These are phyloP conservation scores for Aspergillus puulaauensis DNA, from an alignment of 2,329 filamentous ascomycete genomes.

Conservation along the genomic window DNA sequence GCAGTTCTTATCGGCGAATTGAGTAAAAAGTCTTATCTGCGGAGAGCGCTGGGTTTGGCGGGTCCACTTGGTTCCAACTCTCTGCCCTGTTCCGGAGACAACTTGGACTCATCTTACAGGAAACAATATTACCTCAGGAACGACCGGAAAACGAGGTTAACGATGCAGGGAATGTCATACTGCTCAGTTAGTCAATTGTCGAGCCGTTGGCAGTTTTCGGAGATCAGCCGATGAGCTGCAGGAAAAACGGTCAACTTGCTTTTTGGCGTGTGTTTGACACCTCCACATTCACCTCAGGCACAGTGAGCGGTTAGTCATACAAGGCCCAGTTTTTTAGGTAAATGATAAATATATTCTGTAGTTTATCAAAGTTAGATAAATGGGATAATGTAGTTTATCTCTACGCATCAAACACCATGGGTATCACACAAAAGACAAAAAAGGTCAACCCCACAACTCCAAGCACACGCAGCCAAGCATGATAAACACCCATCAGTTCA, in stretches of 20 bases:
- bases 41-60: neutral
- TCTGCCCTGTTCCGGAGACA: neutral
- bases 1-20: slow-evolving; percentile 1
- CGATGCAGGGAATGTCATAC: neutral
- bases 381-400: neutral
- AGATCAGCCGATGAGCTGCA: slow-evolving; percentile 2
- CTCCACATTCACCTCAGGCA: neutral
- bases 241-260: neutral
- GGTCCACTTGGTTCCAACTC: slow-evolving; percentile 10
- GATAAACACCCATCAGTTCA: slow-evolving; percentile 59
- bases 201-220: neutral
- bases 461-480: neutral
- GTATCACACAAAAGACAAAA: slow-evolving; percentile 3
- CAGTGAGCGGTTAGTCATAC: neutral
- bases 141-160: neutral
- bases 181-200: neutral
- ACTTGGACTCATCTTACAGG: neutral
- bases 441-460: slow-evolving; percentile 11
- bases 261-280: neutral
- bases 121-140: neutral
- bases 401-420: neutral
- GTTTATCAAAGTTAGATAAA: neutral
- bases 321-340: neutral
- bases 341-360: neutral
- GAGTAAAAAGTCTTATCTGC: slow-evolving; percentile 15